Evolutionary conservation across 192 early-diverging fungal genomes (phyloP), one percentile per base, ranked within the genome.

Genomic region (Haplosporangium gracile): DNA sequence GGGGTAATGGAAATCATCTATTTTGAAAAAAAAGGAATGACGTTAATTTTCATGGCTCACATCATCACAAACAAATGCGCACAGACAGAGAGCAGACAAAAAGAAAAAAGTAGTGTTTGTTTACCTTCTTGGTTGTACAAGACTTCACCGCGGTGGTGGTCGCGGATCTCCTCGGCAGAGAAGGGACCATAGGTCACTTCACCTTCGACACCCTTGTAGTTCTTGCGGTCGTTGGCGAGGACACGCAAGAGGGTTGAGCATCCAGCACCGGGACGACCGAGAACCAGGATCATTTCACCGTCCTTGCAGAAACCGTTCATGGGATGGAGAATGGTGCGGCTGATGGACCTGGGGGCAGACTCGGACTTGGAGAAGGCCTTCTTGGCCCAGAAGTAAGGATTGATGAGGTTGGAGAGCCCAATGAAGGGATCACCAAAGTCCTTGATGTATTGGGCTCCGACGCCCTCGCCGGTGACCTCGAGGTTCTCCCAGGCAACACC

Each of bases 1-100:
- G 15, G 96, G 93, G 83, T 92, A 95, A 82, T 97, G 95, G 63
- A 92, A 90, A 76, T 96, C 95, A 85, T 95, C 94, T 85, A 51
- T 53, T 4, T n/a, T 40, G 39, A n/a, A 7, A 36, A 42, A 29
- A 18, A 40, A 40, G 34, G 36, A 9, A 42, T 72, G 47, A 63
- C 38, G 20, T 57, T 65, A n/a, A 65, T 42, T 16, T 34, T 43
- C n/a, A 43, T 20, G 38, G 38, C 38, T 43, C 47, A 74, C 4
- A 34, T 68, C 47, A 34, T 68, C 36, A 75, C 16, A 32, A 47
- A 20, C 47, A 74, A 65, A 43, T 11, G 22, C 29, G 26, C 20
- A 42, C 24, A 47, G 24, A 32, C 15, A 36, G 16, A 36, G 2
- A 5, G 5, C 43, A 45, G 43, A 13, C 43, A 45, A 45, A 24